These are phyloP conservation scores for Penicillium fimorum DNA, from an alignment of 495 filamentous ascomycete genomes.

Conservation along the genomic window DNA sequence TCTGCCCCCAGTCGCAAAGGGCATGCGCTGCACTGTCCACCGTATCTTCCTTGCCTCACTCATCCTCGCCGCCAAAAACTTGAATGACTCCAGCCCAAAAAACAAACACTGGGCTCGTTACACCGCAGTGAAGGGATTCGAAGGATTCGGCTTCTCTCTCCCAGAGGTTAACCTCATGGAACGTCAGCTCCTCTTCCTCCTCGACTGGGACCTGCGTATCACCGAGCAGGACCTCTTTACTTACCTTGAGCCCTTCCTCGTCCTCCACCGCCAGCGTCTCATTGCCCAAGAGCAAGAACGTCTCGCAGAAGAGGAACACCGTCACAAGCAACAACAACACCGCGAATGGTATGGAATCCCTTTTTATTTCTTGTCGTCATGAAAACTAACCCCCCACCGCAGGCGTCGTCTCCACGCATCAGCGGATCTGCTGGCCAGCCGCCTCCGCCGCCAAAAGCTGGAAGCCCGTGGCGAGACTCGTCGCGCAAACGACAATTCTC, in stretches of 20 bases:
- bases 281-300: slow-evolving; percentile 31
- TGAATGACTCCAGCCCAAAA: slow-evolving; percentile 93
- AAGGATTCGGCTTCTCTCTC: slow-evolving; percentile 84
- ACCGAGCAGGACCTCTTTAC: slow-evolving; percentile 78
- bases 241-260: slow-evolving; percentile 85
- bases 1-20: slow-evolving; percentile 91
- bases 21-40: slow-evolving; percentile 94
- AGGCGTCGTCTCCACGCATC: slow-evolving; percentile 43
- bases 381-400: not conserved
- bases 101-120: slow-evolving; percentile 99
- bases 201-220: slow-evolving; percentile 91
- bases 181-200: slow-evolving; percentile 88
- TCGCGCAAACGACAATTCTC: slow-evolving; percentile 16
- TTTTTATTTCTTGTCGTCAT: not conserved
- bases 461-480: slow-evolving; percentile 32
- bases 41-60: slow-evolving; percentile 79
- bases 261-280: slow-evolving; percentile 64
- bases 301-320: slow-evolving; percentile 32
- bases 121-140: slow-evolving; percentile 70
- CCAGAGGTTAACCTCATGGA: slow-evolving; percentile 99
- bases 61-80: slow-evolving; percentile 75
- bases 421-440: slow-evolving; percentile 41
- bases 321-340: slow-evolving; percentile 37
- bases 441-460: slow-evolving; percentile 43
- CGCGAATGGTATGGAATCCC: slow-evolving; percentile 35